Evolutionary conservation across 116 monocot species (phyloP).

Genomic region (Posidonia oceanica): DNA sequence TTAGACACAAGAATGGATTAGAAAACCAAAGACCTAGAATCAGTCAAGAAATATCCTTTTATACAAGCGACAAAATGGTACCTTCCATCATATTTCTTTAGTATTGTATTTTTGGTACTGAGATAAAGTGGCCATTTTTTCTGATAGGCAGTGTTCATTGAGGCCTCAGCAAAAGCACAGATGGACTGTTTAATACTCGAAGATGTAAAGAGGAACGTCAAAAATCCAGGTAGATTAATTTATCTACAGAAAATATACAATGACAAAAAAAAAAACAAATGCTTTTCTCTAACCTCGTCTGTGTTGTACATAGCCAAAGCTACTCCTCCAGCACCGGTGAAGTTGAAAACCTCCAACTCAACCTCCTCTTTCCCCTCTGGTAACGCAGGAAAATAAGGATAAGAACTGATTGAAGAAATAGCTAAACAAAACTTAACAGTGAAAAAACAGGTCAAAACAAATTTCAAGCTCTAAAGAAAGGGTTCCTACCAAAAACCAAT

Average conservation of each 20-base stretch:
- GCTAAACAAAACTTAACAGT: background rate
- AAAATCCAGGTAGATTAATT: background rate
- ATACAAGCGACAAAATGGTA: conserved; percentile 2
- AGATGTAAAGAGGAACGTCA: background rate
- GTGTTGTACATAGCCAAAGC: conserved; percentile 91
- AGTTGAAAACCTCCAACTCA: conserved; percentile 78
- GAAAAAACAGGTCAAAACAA: background rate
- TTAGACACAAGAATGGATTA: background rate
- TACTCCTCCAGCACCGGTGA: conserved; percentile 84
- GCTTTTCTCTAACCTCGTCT: conserved; percentile 47
- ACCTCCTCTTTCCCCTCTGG: conserved; percentile 71
- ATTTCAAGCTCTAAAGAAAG: background rate
- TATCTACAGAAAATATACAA: background rate
- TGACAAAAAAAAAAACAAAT: background rate
- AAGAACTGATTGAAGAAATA: background rate
- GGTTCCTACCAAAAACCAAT: conserved; percentile 69
- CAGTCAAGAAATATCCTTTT: background rate
- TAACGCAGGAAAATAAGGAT: background rate
- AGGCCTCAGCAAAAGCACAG: conserved; percentile 86
- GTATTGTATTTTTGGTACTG: conserved; percentile 98
- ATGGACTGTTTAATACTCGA: conserved; percentile 50
- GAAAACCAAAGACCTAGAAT: background rate
- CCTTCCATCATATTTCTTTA: conserved; percentile 99
- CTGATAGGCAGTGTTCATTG: conserved; percentile 83
- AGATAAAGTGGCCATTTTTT: conserved; percentile 99